Percentiles rank a stretch among this genome's conserved stretches.
These are phyloP conservation scores for Trichoderma afroharzianum DNA, from an alignment of 2,329 filamentous ascomycete species.

Conservation along the genomic window DNA sequence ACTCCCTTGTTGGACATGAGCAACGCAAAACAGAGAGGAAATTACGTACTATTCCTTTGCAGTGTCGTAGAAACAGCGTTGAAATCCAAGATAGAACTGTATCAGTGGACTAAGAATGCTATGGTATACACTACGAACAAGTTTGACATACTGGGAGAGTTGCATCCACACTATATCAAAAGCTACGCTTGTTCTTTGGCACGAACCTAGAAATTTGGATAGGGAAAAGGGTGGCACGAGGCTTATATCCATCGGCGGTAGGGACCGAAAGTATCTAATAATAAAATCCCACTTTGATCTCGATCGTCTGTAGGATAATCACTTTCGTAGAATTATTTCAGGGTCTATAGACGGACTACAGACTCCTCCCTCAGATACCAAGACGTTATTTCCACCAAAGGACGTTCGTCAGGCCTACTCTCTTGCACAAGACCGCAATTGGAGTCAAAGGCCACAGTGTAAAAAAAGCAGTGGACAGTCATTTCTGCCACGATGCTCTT, in stretches of 20 bases:
- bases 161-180: not conserved
- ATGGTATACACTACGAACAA: not conserved
- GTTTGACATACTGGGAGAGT: fast-evolving
- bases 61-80: not conserved
- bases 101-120: not conserved
- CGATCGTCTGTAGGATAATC: not conserved
- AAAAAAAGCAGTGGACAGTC: not conserved
- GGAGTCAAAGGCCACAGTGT: not conserved
- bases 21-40: too few species aligned
- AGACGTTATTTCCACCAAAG: not conserved
- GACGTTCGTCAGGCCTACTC: not conserved
- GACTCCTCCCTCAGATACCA: not conserved
- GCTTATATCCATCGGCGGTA: not conserved
- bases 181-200: not conserved
- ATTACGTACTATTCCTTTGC: too few species aligned
- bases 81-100: not conserved
- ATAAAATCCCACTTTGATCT: not conserved
- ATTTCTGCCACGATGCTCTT: not conserved
- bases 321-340: not conserved
- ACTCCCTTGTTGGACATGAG: too few species aligned
- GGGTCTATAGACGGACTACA: not conserved
- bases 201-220: fast-evolving
- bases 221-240: fast-evolving
- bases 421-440: not conserved
- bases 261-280: not conserved